These are phyloP conservation scores for Lignosus rhinocerotis DNA, from an alignment of 1,284 basidiomycete species.

Conservation along the genomic window DNA sequence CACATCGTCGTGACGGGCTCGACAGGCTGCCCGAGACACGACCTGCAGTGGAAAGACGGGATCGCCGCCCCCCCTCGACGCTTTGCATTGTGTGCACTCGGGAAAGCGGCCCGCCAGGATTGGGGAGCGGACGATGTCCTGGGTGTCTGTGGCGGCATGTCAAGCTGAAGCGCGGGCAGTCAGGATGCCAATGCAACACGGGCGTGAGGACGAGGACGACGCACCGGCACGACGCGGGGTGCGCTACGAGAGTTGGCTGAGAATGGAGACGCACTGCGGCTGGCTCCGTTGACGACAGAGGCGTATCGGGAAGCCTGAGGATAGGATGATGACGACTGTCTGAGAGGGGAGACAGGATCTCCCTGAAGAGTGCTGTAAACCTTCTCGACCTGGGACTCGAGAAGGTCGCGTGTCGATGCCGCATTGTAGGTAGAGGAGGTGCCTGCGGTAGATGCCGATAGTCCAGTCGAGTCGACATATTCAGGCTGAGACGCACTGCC, in stretches of 20 bases:
- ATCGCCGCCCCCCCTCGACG: no score
- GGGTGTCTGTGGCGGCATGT: no score
- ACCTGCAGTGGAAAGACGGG: slow-evolving; percentile 1
- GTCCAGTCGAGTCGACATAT: no score
- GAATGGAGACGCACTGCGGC: background rate
- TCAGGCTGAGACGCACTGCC: no score
- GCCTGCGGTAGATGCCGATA: no score
- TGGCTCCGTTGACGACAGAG: background rate
- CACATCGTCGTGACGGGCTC: slow-evolving; percentile 4
- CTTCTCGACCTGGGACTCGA: background rate
- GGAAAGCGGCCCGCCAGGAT: no score
- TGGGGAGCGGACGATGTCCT: no score
- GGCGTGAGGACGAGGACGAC: no score
- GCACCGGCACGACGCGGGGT: no score
- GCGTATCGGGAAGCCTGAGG: background rate
- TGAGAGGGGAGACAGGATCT: background rate
- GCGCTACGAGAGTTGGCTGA: no score
- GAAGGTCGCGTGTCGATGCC: background rate
- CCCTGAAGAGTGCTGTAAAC: background rate
- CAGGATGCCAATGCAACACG: no score
- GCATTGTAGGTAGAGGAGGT: background rate
- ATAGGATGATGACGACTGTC: background rate
- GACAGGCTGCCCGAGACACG: background rate
- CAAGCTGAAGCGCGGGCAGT: no score
- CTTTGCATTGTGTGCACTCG: background rate